phyloP scores from a whole-genome alignment of 2,329 filamentous ascomycete species.

The Fusarium algeriense region DNA sequence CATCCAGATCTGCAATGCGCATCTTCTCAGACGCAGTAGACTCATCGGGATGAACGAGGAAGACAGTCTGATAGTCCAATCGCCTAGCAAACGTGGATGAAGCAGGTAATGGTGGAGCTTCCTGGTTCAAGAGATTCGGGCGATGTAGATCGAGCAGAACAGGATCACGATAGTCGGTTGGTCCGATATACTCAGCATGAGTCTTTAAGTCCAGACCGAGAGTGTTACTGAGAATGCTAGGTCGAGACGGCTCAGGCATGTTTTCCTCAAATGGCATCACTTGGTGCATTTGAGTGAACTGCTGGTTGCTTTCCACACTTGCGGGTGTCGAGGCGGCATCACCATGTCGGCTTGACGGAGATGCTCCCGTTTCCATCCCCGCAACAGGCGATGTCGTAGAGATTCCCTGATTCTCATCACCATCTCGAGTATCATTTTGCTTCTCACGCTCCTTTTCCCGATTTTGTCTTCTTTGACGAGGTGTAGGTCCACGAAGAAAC shows the following conservation, averaged over 20 bases:
- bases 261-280: conserved; percentile 34
- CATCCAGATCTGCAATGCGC: conserved; percentile 56
- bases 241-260: conserved; percentile 39
- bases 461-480: conserved; percentile 48
- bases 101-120: conserved; percentile 5
- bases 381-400: conserved; percentile 29
- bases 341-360: conserved; percentile 44
- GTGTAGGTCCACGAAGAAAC: conserved; percentile 62
- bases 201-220: conserved; percentile 69
- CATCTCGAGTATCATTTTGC: conserved; percentile 31
- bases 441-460: conserved; percentile 40
- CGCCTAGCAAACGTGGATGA: conserved; percentile 48
- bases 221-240: conserved; percentile 54
- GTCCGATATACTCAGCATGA: conserved; percentile 71
- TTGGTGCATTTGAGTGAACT: conserved; percentile 29
- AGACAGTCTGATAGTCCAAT: conserved; percentile 53
- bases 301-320: conserved; percentile 42
- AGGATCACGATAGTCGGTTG: conserved; percentile 70
- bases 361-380: conserved; percentile 24
- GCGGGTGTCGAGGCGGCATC: conserved; percentile 43
- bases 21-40: conserved; percentile 56
- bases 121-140: conserved; percentile 56
- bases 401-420: conserved; percentile 29
- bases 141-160: conserved; percentile 67
- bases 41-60: conserved; percentile 54